Evolutionary conservation across 202 grass and related monocot species (phyloP).

Genomic region (Setaria italica): DNA sequence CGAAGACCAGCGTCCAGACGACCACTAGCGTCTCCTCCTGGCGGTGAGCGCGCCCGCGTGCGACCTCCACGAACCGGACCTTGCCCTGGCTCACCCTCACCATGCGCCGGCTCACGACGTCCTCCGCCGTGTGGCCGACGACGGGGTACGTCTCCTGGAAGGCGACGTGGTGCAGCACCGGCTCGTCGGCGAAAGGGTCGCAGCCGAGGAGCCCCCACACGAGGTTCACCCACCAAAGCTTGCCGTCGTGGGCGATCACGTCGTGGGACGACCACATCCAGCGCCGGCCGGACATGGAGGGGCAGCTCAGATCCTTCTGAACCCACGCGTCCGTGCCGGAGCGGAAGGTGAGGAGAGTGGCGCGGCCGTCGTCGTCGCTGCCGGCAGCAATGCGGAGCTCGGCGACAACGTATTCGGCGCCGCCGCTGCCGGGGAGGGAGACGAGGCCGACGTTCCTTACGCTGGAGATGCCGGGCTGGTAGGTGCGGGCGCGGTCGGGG

Average conservation of each 20-base stretch:
- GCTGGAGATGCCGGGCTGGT: background rate
- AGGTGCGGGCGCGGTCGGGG: background rate
- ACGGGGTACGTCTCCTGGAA: background rate
- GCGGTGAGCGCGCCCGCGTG: background rate
- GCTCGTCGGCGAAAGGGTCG: constrained; percentile 16
- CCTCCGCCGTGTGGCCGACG: no score
- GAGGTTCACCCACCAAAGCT: constrained; percentile 48
- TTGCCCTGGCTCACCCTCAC: constrained; percentile 32
- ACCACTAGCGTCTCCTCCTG: background rate
- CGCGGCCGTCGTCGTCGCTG: no score
- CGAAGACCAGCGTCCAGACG: background rate
- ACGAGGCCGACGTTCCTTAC: background rate
- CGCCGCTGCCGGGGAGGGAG: background rate
- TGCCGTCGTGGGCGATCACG: constrained; percentile 23
- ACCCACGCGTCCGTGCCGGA: constrained; percentile 8
- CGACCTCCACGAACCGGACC: constrained; percentile 19
- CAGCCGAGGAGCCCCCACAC: constrained; percentile 24
- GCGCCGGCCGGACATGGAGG: background rate
- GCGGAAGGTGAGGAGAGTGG: background rate
- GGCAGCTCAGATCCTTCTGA: constrained; percentile 18
- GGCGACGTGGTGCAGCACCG: background rate
- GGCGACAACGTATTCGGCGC: background rate
- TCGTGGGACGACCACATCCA: background rate
- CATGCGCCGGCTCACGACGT: constrained; percentile 4
- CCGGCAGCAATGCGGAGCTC: background rate